Base-by-base conservation (phyloP, 768 basidiomycete genomes). In the Symmetrospora coprosmae region DNA sequence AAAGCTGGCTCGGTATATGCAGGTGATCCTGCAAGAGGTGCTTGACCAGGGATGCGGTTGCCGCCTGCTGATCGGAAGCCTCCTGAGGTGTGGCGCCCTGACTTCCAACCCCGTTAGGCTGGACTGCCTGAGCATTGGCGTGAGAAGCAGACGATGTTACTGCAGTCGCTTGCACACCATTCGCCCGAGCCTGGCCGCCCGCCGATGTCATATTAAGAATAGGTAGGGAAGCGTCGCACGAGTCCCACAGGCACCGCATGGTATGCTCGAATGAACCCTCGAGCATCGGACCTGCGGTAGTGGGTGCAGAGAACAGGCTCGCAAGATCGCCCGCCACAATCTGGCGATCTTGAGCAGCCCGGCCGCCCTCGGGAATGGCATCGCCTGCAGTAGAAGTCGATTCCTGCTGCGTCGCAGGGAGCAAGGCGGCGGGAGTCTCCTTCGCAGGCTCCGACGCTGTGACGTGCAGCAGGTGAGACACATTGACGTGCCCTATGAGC, bases 21-120 rank as follows among this genome's bases (percentile, higher is more conserved):
- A 58, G 41, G 33, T 58, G 55, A 40, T 58, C 55, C 23, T 58
- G 55, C n/a, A 58, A 43, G 13, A 58, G 28, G 25, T 58, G 55
- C 6, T 43, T 21, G 8, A 58, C 55, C 31, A 58, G 41, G 8
- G 38, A 45, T 27, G 55, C 55, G 9, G 55, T n/a, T n/a, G n/a
- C n/a, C n/a, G n/a, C 46, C 28, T 39, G 43, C 17, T 43, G 41
- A 37, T 58, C 55, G 7, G 40, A 28, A 33, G 46, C n/a, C 4
- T 11, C 28, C 38, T 50, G 45, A n/a, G 33, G 33, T 7, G 45
- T 28, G 7, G 27, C 45, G 4, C 33, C 27, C 3, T 25, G 9
- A 25, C 33, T 17, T 25, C 16, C 33, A 25, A 47, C 33, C 7
- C 19, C 21, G 17, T 21, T 11, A 11, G 35, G 25, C 23, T 2